A percentile compares a stretch with the other conserved stretches of the same genome.
These are phyloP conservation scores for Tillandsia fasciculata DNA, from an alignment of 176 grass and related monocot species.

Conservation along the genomic window DNA sequence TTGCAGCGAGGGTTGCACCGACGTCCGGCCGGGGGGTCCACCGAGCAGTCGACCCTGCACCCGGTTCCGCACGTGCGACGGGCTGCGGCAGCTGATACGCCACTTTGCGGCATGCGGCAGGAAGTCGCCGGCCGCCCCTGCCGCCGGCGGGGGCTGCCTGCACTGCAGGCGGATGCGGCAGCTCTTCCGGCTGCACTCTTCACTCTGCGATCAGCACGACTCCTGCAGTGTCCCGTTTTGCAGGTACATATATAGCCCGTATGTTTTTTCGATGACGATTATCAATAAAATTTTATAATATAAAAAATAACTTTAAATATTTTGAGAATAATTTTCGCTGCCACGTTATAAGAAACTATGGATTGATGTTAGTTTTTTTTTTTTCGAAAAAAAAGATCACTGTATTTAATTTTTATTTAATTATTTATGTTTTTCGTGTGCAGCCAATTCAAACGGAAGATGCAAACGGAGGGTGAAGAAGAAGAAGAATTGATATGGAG, in stretches of 20 bases:
- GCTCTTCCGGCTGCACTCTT: slow-evolving; percentile 68
- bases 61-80: slow-evolving; percentile 29
- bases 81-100: slow-evolving; percentile 44
- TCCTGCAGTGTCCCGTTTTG: slow-evolving; percentile 60
- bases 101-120: slow-evolving; percentile 46
- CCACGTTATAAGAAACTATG: no score
- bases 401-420: no score
- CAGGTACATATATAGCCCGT: slow-evolving; percentile 32
- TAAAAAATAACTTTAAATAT: background rate
- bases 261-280: background rate
- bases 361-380: no score
- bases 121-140: slow-evolving; percentile 19
- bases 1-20: slow-evolving; percentile 14
- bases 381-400: no score
- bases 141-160: slow-evolving; percentile 24
- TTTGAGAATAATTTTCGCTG: no score
- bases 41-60: background rate
- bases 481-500: slow-evolving; percentile 42
- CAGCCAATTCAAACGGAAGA: slow-evolving; percentile 47
- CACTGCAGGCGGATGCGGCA: slow-evolving; percentile 75
- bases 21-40: no score
- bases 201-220: slow-evolving; percentile 36
- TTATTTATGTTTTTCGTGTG: background rate
- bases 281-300: background rate
- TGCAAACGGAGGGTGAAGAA: slow-evolving; percentile 34